Percentiles rank a stretch among this genome's conserved stretches.
Evolutionary conservation across 1,284 basidiomycete species (phyloP).

Genomic region (Butyriboletus appendiculatus): DNA sequence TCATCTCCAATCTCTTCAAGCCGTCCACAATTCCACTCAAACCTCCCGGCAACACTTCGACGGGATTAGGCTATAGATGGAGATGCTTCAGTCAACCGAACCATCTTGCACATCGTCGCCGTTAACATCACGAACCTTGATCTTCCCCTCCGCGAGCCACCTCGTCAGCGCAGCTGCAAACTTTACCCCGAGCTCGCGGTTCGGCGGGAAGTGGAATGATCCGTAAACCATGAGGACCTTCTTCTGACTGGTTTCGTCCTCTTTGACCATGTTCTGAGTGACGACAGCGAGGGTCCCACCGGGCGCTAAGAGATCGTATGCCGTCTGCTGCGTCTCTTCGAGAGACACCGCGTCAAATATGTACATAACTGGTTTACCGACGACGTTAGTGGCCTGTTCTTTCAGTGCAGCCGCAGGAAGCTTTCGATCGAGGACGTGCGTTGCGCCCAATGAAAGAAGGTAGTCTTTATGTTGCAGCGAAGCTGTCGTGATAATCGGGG

Average conservation of each 20-base stretch:
- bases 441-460: slow-evolving; percentile 44
- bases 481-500: slow-evolving; percentile 41
- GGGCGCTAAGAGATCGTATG: slow-evolving; percentile 14
- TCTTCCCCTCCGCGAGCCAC: slow-evolving; percentile 23
- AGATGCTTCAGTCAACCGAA: not conserved
- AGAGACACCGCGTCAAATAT: slow-evolving; percentile 15
- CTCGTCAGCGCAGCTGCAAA: slow-evolving; percentile 14
- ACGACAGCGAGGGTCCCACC: slow-evolving; percentile 18
- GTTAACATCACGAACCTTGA: slow-evolving; percentile 18
- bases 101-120: not conserved
- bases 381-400: not conserved
- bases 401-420: slow-evolving; percentile 4
- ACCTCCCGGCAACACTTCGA: slow-evolving; percentile 22
- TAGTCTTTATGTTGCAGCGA: slow-evolving; percentile 37
- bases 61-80: slow-evolving; percentile 13
- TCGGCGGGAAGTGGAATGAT: slow-evolving; percentile 7
- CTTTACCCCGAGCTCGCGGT: slow-evolving; percentile 12
- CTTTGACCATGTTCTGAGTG: not conserved
- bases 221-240: slow-evolving; percentile 13
- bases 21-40: slow-evolving; percentile 11
- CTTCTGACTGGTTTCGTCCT: not conserved
- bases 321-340: slow-evolving; percentile 18
- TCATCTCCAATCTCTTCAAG: slow-evolving; percentile 13
- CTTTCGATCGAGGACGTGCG: slow-evolving; percentile 38
- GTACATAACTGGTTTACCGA: not conserved